Evolutionary conservation across 306 rosid species (phyloP), one percentile per base, ranked within the genome.

Genomic region (Dryas alaskensis): DNA sequence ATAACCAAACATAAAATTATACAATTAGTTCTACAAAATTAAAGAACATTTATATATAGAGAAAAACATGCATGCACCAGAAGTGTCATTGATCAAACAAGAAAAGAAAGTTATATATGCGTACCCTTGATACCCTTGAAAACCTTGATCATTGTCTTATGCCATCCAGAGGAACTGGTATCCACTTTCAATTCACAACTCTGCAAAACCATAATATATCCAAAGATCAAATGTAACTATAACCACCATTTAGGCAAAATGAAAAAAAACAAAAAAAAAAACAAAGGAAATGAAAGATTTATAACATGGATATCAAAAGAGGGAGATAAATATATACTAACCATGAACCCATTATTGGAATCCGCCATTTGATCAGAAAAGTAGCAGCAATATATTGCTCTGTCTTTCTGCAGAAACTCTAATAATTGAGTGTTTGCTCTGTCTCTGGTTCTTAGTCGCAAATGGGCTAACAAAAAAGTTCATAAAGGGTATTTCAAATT

Each of bases 141-240:
- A 14, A 71, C 40, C 44, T 71, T 71, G 65, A 25, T 71, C 75
- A 71, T 57, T 54, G 54, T 57, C 53, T 43, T 58, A 7, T 71
- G 66, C 75, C 75, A 71, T 45, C 75, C 75, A 8, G 63, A n/a
- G 22, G 65, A 55, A 44, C 53, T 25, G 37, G 75, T 57, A 27
- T 71, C 75, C 45, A 71, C 1, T 47, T 46, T 57, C 65, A 71
- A 12, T 42, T 19, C 75, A 71, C 54, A 58, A 55, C 46, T 47
- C 75, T 72, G 50, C 64, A 46, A 45, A 25, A 22, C 37, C 37
- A 31, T 31, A 10, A 65, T 10, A 17, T 1, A 43, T 44, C 12
- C 16, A 9, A n/a, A 63, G 8, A 48, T 19, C 4, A 48, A 47
- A 27, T 7, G 42, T 44, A 17, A 42, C n/a, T 2, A 42, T 8